These are phyloP conservation scores for Mycena pura DNA, from an alignment of 768 basidiomycete genomes.

Conservation along the genomic window DNA sequence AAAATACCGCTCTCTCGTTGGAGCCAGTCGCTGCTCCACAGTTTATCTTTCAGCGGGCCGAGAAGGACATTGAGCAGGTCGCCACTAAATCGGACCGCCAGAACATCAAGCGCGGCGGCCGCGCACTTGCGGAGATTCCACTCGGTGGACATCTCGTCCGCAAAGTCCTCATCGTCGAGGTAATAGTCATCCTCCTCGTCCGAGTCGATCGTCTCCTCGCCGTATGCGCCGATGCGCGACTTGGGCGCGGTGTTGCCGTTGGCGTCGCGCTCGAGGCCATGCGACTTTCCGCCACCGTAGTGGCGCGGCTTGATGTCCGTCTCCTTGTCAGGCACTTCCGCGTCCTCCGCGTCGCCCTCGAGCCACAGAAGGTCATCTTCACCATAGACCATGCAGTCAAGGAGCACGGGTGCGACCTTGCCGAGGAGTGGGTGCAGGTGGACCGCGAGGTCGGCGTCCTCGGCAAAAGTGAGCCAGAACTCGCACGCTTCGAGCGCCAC, in stretches of 20 bases:
- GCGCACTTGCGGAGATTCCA: conserved; percentile 99
- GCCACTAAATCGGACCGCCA: conserved; percentile 91
- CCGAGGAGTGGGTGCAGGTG: conserved; percentile 86
- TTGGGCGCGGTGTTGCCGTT: conserved; percentile 50
- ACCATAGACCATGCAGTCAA: conserved; percentile 97
- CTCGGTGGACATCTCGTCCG: conserved; percentile 96
- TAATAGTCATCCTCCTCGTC: conserved; percentile 92
- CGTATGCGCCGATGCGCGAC: conserved; percentile 67
- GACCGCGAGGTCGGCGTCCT: conserved; percentile 86
- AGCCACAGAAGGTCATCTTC: conserved; percentile 96
- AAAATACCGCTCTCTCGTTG: conserved; percentile 95
- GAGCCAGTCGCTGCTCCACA: conserved; percentile 93
- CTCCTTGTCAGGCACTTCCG: conserved; percentile 90
- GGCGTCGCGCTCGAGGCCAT: conserved; percentile 81
- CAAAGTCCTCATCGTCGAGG: conserved; percentile 88
- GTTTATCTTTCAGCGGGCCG: conserved; percentile 88
- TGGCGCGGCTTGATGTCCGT: conserved; percentile 96
- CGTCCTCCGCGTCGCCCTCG: conserved; percentile 90
- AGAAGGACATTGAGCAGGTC: conserved; percentile 90
- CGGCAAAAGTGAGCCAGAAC: conserved; percentile 99
- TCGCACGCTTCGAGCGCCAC: conserved; percentile 98
- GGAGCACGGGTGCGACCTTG: conserved; percentile 93
- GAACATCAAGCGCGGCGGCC: conserved; percentile 95
- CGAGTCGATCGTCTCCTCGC: conserved; percentile 81
- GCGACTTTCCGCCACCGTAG: conserved; percentile 78